Evolutionary conservation across 306 rosid species (phyloP).

Genomic region (Glycyrrhiza uralensis): DNA sequence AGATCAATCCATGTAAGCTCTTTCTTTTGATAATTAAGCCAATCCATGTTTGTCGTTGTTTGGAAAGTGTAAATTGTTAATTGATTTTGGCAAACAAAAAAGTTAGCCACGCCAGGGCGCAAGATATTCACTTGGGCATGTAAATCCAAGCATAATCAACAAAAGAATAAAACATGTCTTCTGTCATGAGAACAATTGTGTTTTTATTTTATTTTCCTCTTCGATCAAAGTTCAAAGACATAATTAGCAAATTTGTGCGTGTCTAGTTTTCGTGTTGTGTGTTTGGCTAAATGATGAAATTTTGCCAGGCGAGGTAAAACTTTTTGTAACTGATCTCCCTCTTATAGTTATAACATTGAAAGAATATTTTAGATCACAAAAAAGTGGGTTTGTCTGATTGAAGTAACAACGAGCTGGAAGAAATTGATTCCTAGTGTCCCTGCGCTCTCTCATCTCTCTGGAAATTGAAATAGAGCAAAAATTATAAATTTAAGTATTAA

Average conservation of each 20-base stretch:
- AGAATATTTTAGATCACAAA: too few species aligned
- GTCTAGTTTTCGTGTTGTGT: neutral
- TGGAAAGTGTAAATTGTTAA: neutral
- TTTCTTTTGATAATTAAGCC: too few species aligned
- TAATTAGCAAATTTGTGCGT: neutral
- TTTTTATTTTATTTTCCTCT: neutral
- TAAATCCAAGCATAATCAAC: neutral
- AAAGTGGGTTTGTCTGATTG: too few species aligned
- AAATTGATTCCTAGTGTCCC: too few species aligned
- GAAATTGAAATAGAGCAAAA: too few species aligned
- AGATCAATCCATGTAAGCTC: neutral
- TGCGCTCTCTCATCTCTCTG: too few species aligned
- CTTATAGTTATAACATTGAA: too few species aligned
- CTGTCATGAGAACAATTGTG: neutral
- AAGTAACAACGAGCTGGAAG: too few species aligned
- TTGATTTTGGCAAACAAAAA: neutral
- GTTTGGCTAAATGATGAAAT: neutral
- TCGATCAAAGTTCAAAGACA: too few species aligned
- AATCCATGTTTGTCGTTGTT: neutral
- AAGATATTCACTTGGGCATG: neutral
- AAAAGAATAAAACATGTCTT: neutral
- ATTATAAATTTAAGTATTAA: too few species aligned
- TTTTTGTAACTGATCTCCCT: too few species aligned
- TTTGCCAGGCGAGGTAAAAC: too few species aligned
- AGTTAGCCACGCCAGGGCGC: neutral